Evolutionary conservation across 345 rosid genomes (phyloP), one percentile per base, ranked within the genome.

Genomic region (Bretschneidera sinensis): DNA sequence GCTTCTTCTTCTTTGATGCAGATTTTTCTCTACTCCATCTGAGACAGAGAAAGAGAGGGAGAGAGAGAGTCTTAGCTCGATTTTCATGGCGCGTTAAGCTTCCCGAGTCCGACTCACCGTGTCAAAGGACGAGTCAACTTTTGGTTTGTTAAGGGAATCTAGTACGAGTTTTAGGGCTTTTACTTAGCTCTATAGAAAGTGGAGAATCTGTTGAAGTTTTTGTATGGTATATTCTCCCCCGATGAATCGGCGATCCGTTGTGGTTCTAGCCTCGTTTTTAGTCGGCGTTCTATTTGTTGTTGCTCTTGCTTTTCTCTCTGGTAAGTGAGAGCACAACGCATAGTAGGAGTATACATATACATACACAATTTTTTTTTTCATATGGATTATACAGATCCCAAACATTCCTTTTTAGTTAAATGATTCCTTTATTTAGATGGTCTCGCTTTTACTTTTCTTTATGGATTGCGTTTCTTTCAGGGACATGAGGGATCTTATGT

Each of bases 211-310:
- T 39, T 39, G 45, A 14, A 13, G 16, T 18, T 21, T 16, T 25
- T 51, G 24, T 43, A 18, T 21, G 15, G 9, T 53, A 17, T 60
- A 35, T 34, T 21, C 34, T 45, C n/a, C 65, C 18, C 34, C 59
- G 65, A 75, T 78, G 78, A 59, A 59, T 70, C 31, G 73, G 57
- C 61, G 73, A 14, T 15, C 61, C 43, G 64, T 23, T 53, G 59
- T 66, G 45, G 57, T 60, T 33, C 58, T 60, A 10, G 59, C 24
- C 64, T 65, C 57, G 60, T 48, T 45, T 24, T 63, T 34, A 45
- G 43, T 61, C 70, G 58, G 54, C 20, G 54, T 50, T 17, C 57
- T 61, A 16, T 39, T 62, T 63, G 53, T 62, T 63, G 53, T 66
- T 56, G 28, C 54, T 45, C 48, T 62, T 48, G 52, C 52, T 10